Conservation (phyloP, 306 rosid species). For the Begonia peltatifolia region DNA sequence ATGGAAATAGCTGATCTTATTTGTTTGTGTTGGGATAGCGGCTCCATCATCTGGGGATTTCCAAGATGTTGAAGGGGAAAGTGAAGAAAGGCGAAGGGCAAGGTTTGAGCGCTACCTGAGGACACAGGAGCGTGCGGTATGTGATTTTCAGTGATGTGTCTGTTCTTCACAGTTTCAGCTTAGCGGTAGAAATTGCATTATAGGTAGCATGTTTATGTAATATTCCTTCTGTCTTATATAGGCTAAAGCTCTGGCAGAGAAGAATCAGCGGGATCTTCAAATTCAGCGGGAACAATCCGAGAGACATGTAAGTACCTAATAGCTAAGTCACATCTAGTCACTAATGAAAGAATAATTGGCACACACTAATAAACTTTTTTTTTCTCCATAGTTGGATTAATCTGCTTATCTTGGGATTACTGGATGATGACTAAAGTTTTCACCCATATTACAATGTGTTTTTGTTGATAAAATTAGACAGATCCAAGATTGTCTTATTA, state of each 20-base stretch:
- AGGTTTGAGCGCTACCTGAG: constrained; percentile 80
- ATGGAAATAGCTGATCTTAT: background rate
- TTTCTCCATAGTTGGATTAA: background rate
- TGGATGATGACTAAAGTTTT: background rate
- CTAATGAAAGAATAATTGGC: no score
- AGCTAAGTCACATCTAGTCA: constrained; percentile 6
- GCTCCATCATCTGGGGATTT: constrained; percentile 54
- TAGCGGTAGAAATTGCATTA: no score
- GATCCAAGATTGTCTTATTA: no score
- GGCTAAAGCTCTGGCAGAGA: constrained; percentile 5
- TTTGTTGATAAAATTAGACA: background rate
- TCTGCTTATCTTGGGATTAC: background rate
- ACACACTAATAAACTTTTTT: background rate
- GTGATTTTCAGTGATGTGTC: constrained; percentile 4
- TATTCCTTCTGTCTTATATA: background rate
- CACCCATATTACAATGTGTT: background rate
- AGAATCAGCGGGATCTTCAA: constrained; percentile 3
- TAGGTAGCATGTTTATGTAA: background rate
- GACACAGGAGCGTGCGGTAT: constrained; percentile 78
- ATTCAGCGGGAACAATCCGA: background rate
- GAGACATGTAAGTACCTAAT: constrained; percentile 1
- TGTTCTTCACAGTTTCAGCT: background rate
- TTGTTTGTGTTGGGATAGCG: constrained; percentile 28
- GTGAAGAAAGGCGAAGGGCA: constrained; percentile 76
- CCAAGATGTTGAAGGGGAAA: constrained; percentile 81